Conservation (phyloP, 805 yeast genomes). For the Metschnikowia lochheadii region DNA sequence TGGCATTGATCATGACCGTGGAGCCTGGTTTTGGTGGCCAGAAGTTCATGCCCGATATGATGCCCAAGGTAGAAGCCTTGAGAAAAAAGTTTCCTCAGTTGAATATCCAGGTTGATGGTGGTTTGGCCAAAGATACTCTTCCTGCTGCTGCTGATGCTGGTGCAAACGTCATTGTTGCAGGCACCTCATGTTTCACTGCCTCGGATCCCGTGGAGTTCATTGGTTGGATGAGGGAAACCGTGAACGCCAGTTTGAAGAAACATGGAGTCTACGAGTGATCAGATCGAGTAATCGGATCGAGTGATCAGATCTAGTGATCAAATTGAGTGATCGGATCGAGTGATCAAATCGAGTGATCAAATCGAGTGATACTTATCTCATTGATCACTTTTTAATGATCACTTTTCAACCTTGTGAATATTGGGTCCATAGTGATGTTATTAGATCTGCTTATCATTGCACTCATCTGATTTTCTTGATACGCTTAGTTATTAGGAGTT, state of each 20-base stretch:
- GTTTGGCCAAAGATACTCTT: slow-evolving; percentile 81
- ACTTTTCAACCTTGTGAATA: too few relatives aligned
- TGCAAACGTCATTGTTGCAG: slow-evolving; percentile 97
- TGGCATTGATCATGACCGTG: slow-evolving; percentile 97
- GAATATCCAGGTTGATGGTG: slow-evolving; percentile 96
- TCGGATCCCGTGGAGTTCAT: slow-evolving; percentile 75
- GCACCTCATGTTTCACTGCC: slow-evolving; percentile 89
- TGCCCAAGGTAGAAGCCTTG: slow-evolving; percentile 85
- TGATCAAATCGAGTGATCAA: too few relatives aligned
- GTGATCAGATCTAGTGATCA: too few relatives aligned
- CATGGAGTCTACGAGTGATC: slow-evolving; percentile 30
- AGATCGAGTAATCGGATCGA: too few relatives aligned
- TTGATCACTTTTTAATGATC: too few relatives aligned
- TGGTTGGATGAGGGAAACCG: slow-evolving; percentile 59
- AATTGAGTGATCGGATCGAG: too few relatives aligned
- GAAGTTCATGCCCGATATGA: slow-evolving; percentile 90
- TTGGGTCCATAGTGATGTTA: too few relatives aligned
- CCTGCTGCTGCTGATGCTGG: slow-evolving; percentile 93
- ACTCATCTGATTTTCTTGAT: too few relatives aligned
- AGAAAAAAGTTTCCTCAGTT: slow-evolving; percentile 71
- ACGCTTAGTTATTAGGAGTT: too few relatives aligned
- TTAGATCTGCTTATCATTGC: too few relatives aligned
- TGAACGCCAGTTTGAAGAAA: slow-evolving; percentile 43
- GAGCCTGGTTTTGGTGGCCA: slow-evolving; percentile 99
- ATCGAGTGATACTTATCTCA: too few relatives aligned